A percentile compares a stretch with the other conserved stretches of the same genome.
phyloP scores from a whole-genome alignment of 495 filamentous ascomycete genomes.

The Copromyces sp. region DNA sequence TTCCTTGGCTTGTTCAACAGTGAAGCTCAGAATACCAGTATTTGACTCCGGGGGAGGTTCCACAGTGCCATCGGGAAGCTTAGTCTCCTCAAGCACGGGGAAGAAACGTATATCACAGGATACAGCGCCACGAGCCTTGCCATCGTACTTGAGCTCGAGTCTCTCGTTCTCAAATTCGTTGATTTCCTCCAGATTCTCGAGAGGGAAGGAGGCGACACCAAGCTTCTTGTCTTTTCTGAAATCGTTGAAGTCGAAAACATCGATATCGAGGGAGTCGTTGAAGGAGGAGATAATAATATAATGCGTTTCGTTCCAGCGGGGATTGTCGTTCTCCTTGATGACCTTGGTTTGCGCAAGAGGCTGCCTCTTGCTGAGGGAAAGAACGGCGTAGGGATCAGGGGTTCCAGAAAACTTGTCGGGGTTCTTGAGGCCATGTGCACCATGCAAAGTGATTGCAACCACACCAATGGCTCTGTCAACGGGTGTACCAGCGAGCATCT shows the following conservation, averaged over 20 bases:
- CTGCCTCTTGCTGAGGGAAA: conserved; percentile 75
- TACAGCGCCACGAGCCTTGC: conserved; percentile 70
- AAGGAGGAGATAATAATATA: conserved; percentile 89
- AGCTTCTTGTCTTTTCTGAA: conserved; percentile 94
- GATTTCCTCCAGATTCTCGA: conserved; percentile 71
- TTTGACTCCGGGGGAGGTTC: conserved; percentile 79
- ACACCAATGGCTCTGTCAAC: conserved; percentile 96
- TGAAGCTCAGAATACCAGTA: conserved; percentile 87
- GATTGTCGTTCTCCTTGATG: conserved; percentile 72
- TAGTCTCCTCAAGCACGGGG: conserved; percentile 69
- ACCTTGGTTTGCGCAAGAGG: conserved; percentile 83
- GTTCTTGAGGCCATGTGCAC: conserved; percentile 87
- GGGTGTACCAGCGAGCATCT: conserved; percentile 92
- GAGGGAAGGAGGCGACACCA: conserved; percentile 68
- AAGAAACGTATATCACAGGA: conserved; percentile 87
- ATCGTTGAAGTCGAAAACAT: conserved; percentile 89
- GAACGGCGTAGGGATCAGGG: conserved; percentile 79
- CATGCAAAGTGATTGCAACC: conserved; percentile 80
- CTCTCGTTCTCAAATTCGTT: conserved; percentile 72
- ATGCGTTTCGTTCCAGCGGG: conserved; percentile 92
- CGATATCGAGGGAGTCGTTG: conserved; percentile 72
- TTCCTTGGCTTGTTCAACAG: conserved; percentile 91
- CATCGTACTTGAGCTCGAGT: conserved; percentile 75
- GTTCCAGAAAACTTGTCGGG: conserved; percentile 88
- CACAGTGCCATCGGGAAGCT: conserved; percentile 62